Percentiles rank a stretch among this genome's conserved stretches.
phyloP scores from a whole-genome alignment of 2,329 filamentous ascomycete genomes.

The Neofusicoccum sp. region DNA sequence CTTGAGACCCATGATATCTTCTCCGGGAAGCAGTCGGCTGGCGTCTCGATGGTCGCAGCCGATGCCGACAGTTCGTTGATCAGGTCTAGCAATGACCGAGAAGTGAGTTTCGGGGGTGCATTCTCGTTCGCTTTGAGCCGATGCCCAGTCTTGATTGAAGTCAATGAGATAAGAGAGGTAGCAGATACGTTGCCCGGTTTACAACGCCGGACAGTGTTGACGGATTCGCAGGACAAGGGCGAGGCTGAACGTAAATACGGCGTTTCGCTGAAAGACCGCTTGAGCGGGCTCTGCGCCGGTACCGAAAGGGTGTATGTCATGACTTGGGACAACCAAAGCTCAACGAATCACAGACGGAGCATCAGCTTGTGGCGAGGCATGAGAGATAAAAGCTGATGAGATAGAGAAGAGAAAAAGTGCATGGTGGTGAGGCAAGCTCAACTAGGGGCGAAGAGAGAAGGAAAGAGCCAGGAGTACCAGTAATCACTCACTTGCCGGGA shows the following conservation, averaged over 20 bases:
- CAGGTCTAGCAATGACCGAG: constrained; percentile 38
- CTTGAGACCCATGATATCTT: constrained; percentile 9
- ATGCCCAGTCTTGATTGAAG: constrained; percentile 28
- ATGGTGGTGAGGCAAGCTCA: constrained; percentile 11
- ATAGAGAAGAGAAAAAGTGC: background rate
- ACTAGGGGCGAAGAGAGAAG: background rate
- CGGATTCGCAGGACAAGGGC: constrained; percentile 26
- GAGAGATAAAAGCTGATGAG: constrained; percentile 16
- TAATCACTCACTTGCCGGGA: background rate
- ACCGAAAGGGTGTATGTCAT: constrained; percentile 47
- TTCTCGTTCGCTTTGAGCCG: constrained; percentile 37
- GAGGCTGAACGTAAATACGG: constrained; percentile 40
- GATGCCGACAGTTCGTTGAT: constrained; percentile 27
- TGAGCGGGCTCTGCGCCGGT: constrained; percentile 42
- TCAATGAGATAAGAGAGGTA: constrained; percentile 38
- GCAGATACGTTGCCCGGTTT: constrained; percentile 31
- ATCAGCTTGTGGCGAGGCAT: constrained; percentile 4
- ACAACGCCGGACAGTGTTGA: constrained; percentile 22
- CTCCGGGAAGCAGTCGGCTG: constrained; percentile 5
- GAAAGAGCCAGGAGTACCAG: background rate
- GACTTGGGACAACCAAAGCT: constrained; percentile 4
- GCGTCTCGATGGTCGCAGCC: background rate
- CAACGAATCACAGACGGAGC: constrained; percentile 14
- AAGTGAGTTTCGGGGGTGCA: constrained; percentile 32
- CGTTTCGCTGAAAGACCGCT: constrained; percentile 46